Conservation (phyloP, 2,329 filamentous ascomycete species). For the Xylariaceae sp. region DNA sequence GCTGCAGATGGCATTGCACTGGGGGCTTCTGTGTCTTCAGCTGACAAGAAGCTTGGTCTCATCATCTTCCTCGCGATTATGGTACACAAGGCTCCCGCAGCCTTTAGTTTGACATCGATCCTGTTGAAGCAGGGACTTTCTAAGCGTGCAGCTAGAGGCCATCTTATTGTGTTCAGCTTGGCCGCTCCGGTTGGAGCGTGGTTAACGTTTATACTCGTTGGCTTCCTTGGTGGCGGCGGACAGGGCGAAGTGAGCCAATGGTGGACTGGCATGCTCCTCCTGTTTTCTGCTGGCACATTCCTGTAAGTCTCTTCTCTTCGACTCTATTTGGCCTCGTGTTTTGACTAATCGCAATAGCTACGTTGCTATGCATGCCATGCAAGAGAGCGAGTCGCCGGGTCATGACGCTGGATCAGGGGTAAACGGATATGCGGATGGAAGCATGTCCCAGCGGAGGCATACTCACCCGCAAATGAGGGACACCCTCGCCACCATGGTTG, state of each 20-base stretch:
- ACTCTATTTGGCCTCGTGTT: background rate
- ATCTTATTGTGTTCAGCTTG: slow-evolving; percentile 85
- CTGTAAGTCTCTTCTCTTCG: slow-evolving; percentile 54
- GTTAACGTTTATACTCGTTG: slow-evolving; percentile 73
- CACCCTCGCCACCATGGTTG: slow-evolving; percentile 63
- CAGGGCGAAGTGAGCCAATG: slow-evolving; percentile 64
- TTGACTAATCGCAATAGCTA: slow-evolving; percentile 52
- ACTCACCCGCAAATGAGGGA: slow-evolving; percentile 59
- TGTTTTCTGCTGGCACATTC: slow-evolving; percentile 97
- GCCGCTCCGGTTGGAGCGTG: slow-evolving; percentile 84
- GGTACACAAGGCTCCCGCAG: slow-evolving; percentile 93
- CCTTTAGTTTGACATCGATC: slow-evolving; percentile 88
- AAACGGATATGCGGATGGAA: slow-evolving; percentile 52
- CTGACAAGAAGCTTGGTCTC: slow-evolving; percentile 71
- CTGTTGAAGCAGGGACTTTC: slow-evolving; percentile 86
- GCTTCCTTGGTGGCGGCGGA: slow-evolving; percentile 61
- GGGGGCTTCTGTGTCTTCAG: slow-evolving; percentile 76
- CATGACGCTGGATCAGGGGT: slow-evolving; percentile 46
- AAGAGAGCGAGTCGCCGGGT: slow-evolving; percentile 58
- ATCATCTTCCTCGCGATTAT: slow-evolving; percentile 96
- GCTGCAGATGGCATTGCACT: slow-evolving; percentile 93
- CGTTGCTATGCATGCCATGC: slow-evolving; percentile 98
- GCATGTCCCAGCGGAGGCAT: slow-evolving; percentile 44
- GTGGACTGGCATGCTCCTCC: slow-evolving; percentile 85
- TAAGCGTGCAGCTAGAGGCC: slow-evolving; percentile 76